phyloP scores from a whole-genome alignment of 495 filamentous ascomycete genomes.

The Aspergillus olivimuriae region DNA sequence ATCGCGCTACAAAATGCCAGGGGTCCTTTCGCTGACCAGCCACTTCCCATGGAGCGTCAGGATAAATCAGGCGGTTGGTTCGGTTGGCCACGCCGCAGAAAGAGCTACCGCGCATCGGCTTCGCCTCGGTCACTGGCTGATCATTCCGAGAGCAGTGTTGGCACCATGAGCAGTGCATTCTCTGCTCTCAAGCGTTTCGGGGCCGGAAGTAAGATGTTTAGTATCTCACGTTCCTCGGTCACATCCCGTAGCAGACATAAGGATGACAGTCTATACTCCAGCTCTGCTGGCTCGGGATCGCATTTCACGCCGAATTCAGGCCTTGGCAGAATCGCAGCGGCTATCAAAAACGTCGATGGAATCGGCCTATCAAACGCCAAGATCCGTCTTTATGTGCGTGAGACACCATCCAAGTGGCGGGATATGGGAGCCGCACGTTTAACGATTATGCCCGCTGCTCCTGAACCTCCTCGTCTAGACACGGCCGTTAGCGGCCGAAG shows the following conservation, averaged over 20 bases:
- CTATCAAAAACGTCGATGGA: conserved; percentile 43
- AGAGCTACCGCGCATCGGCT: conserved; percentile 53
- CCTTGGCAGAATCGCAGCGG: conserved; percentile 49
- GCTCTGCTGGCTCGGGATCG: conserved; percentile 44
- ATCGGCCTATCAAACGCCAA: conserved; percentile 70
- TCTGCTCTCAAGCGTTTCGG: conserved; percentile 71
- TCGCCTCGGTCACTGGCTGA: conserved; percentile 47
- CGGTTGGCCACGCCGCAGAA: conserved; percentile 43
- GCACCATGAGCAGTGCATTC: conserved; percentile 56
- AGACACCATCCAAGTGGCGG: conserved; percentile 74
- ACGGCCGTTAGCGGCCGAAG: conserved; percentile 25
- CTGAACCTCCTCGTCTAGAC: conserved; percentile 39
- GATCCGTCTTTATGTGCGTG: conserved; percentile 72
- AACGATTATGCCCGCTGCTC: conserved; percentile 66
- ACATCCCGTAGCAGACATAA: conserved; percentile 48
- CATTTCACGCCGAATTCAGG: conserved; percentile 45
- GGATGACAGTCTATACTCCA: conserved; percentile 56
- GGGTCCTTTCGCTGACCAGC: conserved; percentile 31
- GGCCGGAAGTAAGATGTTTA: conserved; percentile 60
- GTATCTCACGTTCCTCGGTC: conserved; percentile 63
- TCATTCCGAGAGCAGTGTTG: conserved; percentile 52
- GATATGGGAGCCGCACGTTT: conserved; percentile 82
- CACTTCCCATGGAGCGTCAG: conserved; percentile 23
- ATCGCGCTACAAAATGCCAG: conserved; percentile 73
- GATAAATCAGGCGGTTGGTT: conserved; percentile 33